Base-by-base conservation (phyloP, 2,329 filamentous ascomycete genomes). In the Penicillium sp. region DNA sequence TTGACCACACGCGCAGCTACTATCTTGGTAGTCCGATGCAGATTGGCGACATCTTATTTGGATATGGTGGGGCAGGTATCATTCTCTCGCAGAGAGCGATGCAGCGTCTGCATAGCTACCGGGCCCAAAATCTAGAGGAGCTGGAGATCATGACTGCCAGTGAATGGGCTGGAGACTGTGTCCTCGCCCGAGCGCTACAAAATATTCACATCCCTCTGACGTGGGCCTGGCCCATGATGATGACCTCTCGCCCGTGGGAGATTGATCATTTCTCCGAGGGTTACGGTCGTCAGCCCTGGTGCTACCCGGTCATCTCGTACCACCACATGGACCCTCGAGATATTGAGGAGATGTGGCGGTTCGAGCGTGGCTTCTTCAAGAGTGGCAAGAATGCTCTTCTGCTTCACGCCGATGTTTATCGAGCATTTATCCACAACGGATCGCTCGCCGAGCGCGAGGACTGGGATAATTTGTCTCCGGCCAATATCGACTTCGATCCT, bases 11-110 rank as follows among this genome's bases (percentile, higher is more conserved):
- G 0, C 63, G 75, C 31, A 74, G 76, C 4, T 70, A 72, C 45
- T 84, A 83, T 63, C 70, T 81, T 21, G 81, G 79, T n/a, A 79
- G 78, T 50, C 76, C 77, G 45, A 79, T 79, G 71, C 72, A 74
- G 63, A 78, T 79, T 39, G 74, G 69, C 10, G 70, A 75, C 2
- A 67, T 74, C 1, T 59, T 79, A 0, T 82, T 82, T 55, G 78
- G 72, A 1, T 75, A 81, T 44, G 79, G 79, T 3, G 80, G 80
- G 1, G 74, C 72, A 2, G 79, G 79, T 0, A 77, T 82, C 45
- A 70, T 79, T 6, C 62, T 83, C 4, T 82, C 80, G 1, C 65
- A 70, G 1, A 64, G 74, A 12, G 79, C 78, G 2, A 70, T 81
- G 68, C 64, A 68, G 31, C 59, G 45, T 63, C 73, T 31, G 65